These are phyloP conservation scores for Amoebophrya sp. DNA, from an alignment of 169 alveolate genomes.

Conservation along the genomic window DNA sequence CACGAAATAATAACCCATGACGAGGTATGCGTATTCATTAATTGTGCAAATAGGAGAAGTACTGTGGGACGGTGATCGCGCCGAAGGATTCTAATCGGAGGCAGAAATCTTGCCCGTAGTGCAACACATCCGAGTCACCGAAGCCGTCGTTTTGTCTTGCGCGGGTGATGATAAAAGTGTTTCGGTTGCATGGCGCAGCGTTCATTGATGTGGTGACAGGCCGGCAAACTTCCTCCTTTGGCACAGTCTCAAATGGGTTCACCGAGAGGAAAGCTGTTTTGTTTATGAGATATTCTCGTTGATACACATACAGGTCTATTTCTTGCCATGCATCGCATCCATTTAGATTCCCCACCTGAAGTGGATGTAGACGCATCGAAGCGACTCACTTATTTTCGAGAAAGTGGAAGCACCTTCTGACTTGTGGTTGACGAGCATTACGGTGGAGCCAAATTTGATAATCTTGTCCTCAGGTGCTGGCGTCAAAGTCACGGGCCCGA, in stretches of 20 bases:
- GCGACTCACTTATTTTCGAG: too few relatives aligned
- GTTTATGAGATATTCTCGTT: too few relatives aligned
- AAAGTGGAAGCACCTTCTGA: neutral
- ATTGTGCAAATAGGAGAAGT: neutral
- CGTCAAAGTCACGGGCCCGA: neutral
- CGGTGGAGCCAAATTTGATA: neutral
- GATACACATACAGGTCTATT: too few relatives aligned
- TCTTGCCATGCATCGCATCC: too few relatives aligned
- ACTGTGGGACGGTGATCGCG: neutral
- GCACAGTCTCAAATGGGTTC: neutral
- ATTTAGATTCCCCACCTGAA: too few relatives aligned
- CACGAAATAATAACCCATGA: too few relatives aligned
- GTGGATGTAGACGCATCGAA: too few relatives aligned
- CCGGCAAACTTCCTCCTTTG: neutral
- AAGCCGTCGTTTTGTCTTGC: neutral
- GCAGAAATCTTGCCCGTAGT: neutral
- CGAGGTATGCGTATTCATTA: too few relatives aligned
- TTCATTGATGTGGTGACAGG: neutral
- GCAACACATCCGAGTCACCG: neutral
- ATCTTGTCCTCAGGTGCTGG: neutral
- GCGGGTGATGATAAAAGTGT: neutral
- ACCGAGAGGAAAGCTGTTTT: neutral
- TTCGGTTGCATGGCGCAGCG: neutral
- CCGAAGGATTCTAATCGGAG: neutral
- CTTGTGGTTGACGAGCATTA: neutral